Evolutionary conservation across 345 rosid species (phyloP), one percentile per base, ranked within the genome.

Genomic region (Populus deltoides): DNA sequence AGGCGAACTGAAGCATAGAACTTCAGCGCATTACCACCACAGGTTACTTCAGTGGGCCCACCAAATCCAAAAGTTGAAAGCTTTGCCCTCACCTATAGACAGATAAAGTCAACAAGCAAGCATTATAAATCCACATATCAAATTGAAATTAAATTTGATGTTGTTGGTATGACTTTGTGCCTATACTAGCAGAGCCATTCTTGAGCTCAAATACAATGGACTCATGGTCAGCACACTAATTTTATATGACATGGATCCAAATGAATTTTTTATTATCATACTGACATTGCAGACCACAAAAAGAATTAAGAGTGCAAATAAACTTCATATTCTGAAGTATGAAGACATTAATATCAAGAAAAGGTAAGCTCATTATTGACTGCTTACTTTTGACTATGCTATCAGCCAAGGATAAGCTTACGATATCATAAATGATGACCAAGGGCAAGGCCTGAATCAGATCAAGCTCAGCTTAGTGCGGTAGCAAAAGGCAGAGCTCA

Each of bases 11-110:
- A 97, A 84, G 99, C 97, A 85, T 97, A 94, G 79, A 97, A 94
- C 88, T 97, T 97, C 81, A 97, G 79, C 78, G 99, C 99, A 88
- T 97, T 97, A 72, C 99, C 98, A 39, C 99, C 99, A 73, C 98
- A 97, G 0, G 99, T 97, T 78, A 97, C 98, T 88, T 97, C 99
- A 49, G 89, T 77, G 35, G 98, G 98, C 35, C 97, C 97, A 57
- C 97, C 97, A 85, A 91, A 97, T 76, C 98, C 97, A 83, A 90
- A 97, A 20, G 99, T 97, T 68, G 91, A 82, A 31, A 97, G 89
- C 85, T 97, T 97, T 74, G 99, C 79, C 81, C 99, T 90, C 73
- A 94, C 97, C 98, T 97, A 78, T 39, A 80, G 11, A 69, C n/a
- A 70, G 17, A 80, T 57, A 47, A 61, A 39, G 71, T 20, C 70